A percentile compares a stretch with the other conserved stretches of the same genome.
Conservation (phyloP, 1,139 yeast genomes). For the Blastobotrys buckinghamii region DNA sequence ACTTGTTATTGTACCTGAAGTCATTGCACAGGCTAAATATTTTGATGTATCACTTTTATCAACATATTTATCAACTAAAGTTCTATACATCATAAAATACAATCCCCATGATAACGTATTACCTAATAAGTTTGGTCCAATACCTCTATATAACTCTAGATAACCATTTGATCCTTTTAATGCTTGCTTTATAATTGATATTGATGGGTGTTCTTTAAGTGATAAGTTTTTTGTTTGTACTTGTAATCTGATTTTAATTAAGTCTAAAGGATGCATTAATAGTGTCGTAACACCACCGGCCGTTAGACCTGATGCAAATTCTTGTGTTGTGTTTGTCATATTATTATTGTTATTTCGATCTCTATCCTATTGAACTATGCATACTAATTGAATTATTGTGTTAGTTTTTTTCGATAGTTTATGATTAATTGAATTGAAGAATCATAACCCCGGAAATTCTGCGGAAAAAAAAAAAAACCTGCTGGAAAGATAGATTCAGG, state of each 20-base stretch:
- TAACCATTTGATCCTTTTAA: slow-evolving; percentile 6
- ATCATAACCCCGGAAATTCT: not conserved
- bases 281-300: slow-evolving; percentile 83
- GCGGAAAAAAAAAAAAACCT: not conserved
- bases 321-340: not conserved
- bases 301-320: slow-evolving; percentile 53
- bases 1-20: slow-evolving; percentile 73
- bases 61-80: slow-evolving; percentile 11
- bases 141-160: slow-evolving; percentile 58
- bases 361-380: not conserved
- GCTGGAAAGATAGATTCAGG: not conserved
- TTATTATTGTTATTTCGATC: not conserved
- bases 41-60: slow-evolving; percentile 4
- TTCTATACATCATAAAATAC: slow-evolving; percentile 70
- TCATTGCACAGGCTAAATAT: slow-evolving; percentile 39
- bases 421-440: too few species aligned
- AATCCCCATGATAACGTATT: slow-evolving; percentile 85
- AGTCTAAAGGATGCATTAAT: slow-evolving; percentile 82
- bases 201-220: slow-evolving; percentile 4
- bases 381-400: too few species aligned
- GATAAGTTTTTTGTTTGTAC: slow-evolving; percentile 20
- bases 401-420: too few species aligned
- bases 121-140: slow-evolving; percentile 74
- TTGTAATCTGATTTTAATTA: slow-evolving; percentile 77
- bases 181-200: slow-evolving; percentile 1